phyloP scores from a whole-genome alignment of 202 grass and related monocot genomes.

The Hordeum pubiflorum region DNA sequence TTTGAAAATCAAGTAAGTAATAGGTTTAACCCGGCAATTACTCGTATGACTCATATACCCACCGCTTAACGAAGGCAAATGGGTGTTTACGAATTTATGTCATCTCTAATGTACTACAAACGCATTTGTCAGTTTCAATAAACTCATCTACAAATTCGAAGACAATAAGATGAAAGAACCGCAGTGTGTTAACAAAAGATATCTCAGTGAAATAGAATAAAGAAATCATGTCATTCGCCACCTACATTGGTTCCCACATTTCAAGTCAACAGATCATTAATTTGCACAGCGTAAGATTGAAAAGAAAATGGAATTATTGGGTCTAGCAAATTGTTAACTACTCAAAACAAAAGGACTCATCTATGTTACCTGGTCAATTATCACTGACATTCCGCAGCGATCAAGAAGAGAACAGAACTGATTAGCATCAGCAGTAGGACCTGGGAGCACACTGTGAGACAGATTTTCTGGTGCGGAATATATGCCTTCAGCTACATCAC shows the following conservation, averaged over 20 bases:
- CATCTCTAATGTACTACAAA: not conserved
- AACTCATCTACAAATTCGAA: not conserved
- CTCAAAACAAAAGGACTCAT: not conserved
- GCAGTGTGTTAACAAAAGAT: not conserved
- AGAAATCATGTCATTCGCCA: not conserved
- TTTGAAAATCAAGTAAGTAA: not conserved
- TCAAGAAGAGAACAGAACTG: slow-evolving; percentile 86
- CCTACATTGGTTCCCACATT: not conserved
- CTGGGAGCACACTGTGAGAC: slow-evolving; percentile 27
- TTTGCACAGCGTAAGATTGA: not conserved
- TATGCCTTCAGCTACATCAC: slow-evolving; percentile 41
- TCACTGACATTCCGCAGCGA: slow-evolving; percentile 83
- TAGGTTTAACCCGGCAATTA: not conserved
- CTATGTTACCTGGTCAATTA: slow-evolving; percentile 79
- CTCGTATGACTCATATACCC: not conserved
- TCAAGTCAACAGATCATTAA: not conserved
- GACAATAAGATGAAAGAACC: not conserved
- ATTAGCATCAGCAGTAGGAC: slow-evolving; percentile 28
- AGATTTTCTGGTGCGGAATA: slow-evolving; percentile 23
- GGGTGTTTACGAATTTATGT: not conserved
- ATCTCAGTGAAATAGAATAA: not conserved
- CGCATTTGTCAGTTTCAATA: not conserved
- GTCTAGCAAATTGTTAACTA: not conserved
- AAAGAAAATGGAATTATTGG: not conserved
- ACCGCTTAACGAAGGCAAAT: not conserved